These are phyloP conservation scores for Cryptococcus sp. DNA, from an alignment of 1,284 basidiomycete species.

Conservation along the genomic window DNA sequence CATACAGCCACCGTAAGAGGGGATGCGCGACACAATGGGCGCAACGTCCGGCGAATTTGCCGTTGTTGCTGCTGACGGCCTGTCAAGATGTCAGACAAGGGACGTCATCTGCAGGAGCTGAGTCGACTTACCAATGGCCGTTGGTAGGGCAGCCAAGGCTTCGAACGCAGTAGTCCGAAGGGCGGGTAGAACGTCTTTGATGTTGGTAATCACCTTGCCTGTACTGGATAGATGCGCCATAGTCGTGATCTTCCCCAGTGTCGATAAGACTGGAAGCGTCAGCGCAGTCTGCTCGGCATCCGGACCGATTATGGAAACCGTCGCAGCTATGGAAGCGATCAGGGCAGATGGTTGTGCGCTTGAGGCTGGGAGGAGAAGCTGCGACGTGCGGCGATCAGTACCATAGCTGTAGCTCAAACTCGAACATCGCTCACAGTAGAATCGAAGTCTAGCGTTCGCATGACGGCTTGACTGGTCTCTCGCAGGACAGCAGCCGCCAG, in stretches of 20 bases:
- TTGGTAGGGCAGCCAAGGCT: constrained; percentile 31
- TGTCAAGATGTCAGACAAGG: constrained; percentile 5
- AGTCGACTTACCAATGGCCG: constrained; percentile 23
- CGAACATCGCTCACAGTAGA: constrained; percentile 20
- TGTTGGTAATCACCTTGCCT: constrained; percentile 10
- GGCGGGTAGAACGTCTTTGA: constrained; percentile 1
- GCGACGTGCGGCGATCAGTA: not conserved
- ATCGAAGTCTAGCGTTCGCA: constrained; percentile 17
- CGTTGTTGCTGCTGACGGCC: constrained; percentile 50
- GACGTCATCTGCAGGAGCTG: not conserved
- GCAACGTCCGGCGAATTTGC: constrained; percentile 37
- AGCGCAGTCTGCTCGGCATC: constrained; percentile 41
- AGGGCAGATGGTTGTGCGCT: constrained; percentile 31
- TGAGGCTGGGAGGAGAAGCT: constrained; percentile 26
- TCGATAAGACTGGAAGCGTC: constrained; percentile 26
- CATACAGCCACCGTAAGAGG: constrained; percentile 30
- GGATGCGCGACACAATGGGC: constrained; percentile 20
- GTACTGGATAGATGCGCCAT: constrained; percentile 24
- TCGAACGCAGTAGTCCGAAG: constrained; percentile 23
- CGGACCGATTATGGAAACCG: constrained; percentile 32
- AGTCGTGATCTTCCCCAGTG: constrained; percentile 30
- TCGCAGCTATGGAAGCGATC: constrained; percentile 31
- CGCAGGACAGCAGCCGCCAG: constrained; percentile 33
- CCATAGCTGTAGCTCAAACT: not conserved
- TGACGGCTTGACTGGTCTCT: constrained; percentile 23